Conservation (phyloP, 768 basidiomycete genomes). For the Melanogaster broomeanus region DNA sequence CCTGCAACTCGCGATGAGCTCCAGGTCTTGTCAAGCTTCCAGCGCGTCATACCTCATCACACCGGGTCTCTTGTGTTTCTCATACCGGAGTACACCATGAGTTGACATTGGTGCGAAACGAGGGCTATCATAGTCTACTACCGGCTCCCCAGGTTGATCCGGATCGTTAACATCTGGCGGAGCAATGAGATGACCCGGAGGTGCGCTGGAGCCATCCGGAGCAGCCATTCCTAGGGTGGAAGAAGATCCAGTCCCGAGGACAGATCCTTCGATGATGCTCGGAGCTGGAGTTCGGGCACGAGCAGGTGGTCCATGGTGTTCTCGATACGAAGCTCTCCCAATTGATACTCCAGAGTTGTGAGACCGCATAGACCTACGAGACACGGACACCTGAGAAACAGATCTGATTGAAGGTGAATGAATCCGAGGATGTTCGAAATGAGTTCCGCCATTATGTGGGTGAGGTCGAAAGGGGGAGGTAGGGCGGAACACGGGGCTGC, state of each 20-base stretch:
- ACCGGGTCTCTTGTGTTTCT: not conserved
- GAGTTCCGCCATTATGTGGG: too few relatives aligned
- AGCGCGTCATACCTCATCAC: slow-evolving; percentile 6
- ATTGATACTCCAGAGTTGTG: slow-evolving; percentile 12
- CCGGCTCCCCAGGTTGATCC: too few relatives aligned
- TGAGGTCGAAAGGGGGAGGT: not conserved
- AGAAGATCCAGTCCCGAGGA: not conserved
- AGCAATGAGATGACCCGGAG: not conserved
- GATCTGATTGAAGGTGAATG: slow-evolving; percentile 12
- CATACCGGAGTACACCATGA: slow-evolving; percentile 11
- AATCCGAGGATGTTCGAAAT: slow-evolving; percentile 2
- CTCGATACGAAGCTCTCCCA: slow-evolving; percentile 24
- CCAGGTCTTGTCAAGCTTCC: not conserved
- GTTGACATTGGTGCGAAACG: slow-evolving; percentile 18
- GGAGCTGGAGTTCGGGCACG: slow-evolving; percentile 9
- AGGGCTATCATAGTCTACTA: not conserved
- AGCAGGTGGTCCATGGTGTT: slow-evolving; percentile 15
- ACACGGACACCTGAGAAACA: slow-evolving; percentile 11
- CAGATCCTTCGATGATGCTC: not conserved
- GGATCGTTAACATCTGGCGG: slow-evolving; percentile 3
- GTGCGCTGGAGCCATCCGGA: not conserved
- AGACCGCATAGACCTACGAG: slow-evolving; percentile 9
- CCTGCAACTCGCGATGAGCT: slow-evolving; percentile 9
- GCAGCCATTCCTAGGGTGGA: not conserved
- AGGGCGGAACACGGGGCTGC: not conserved